phyloP scores from a whole-genome alignment of 2,329 filamentous ascomycete species.

The Fusarium brachygibbosum region DNA sequence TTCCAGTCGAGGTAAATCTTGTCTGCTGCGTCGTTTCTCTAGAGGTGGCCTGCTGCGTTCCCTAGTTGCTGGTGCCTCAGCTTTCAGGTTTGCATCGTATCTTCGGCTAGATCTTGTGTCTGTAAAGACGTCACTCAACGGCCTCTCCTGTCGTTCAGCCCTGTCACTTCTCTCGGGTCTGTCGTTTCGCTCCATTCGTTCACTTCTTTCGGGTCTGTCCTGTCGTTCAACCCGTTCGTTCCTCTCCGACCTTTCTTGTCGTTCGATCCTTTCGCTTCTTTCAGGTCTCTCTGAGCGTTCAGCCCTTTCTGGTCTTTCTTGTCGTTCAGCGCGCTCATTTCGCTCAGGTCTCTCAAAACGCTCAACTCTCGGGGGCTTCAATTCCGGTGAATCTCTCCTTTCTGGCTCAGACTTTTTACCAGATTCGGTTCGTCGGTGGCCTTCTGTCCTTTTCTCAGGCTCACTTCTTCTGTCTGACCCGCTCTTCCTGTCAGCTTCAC shows the following conservation, averaged over 20 bases:
- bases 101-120: conserved; percentile 30
- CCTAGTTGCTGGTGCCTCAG: conserved; percentile 26
- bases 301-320: not conserved
- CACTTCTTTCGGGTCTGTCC: not conserved
- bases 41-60: conserved; percentile 45
- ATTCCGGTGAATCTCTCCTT: conserved; percentile 9
- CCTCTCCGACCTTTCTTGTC: conserved; percentile 16
- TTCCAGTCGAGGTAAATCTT: conserved; percentile 61
- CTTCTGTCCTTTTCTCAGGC: conserved; percentile 16
- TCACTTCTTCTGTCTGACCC: conserved; percentile 17
- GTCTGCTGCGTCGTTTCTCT: conserved; percentile 52
- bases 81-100: conserved; percentile 38
- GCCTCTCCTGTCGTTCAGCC: conserved; percentile 28
- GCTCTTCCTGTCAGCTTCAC: conserved; percentile 45
- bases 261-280: conserved; percentile 28
- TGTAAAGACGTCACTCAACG: conserved; percentile 20
- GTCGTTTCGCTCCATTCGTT: conserved; percentile 5
- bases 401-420: conserved; percentile 16
- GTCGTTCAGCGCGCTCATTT: not conserved
- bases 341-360: conserved; percentile 12
- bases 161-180: conserved; percentile 20
- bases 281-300: conserved; percentile 7
- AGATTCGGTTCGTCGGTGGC: conserved; percentile 14
- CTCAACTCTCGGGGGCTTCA: conserved; percentile 29
- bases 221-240: not conserved